Conservation (phyloP, 129 eudicot genomes). For the Gnaphalium uliginosum region DNA sequence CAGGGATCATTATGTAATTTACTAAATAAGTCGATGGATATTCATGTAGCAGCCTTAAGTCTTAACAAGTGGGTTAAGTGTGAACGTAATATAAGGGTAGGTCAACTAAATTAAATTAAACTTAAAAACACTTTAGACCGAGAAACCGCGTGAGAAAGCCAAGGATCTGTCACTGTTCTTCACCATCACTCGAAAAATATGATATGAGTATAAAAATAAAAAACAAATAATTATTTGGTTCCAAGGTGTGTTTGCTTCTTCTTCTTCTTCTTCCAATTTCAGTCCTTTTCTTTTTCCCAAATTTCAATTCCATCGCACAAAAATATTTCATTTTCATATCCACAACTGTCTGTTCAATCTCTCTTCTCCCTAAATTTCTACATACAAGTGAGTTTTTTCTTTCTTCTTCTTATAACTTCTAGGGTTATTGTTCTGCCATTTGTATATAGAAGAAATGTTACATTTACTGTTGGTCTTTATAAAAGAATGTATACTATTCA, state of each 20-base stretch:
- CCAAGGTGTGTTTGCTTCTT: conserved; percentile 23
- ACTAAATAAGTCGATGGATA: too few species aligned
- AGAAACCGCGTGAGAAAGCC: conserved; percentile 39
- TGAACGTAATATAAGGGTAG: too few species aligned
- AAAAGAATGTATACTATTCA: not conserved
- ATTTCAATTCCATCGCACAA: not conserved
- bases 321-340: not conserved
- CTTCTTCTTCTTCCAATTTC: not conserved
- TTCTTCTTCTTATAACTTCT: not conserved
- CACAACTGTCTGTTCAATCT: not conserved
- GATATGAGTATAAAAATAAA: not conserved
- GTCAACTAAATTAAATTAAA: not conserved
- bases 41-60: too few species aligned
- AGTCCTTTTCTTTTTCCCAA: not conserved
- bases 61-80: too few species aligned
- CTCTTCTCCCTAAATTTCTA: not conserved
- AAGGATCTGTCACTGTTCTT: conserved; percentile 31
- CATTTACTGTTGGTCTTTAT: not conserved
- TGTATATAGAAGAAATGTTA: not conserved
- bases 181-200: not conserved
- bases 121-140: not conserved
- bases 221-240: not conserved
- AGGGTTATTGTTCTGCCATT: not conserved
- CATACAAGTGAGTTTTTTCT: conserved; percentile 8
- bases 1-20: too few species aligned